Base-by-base conservation (phyloP, 1,284 basidiomycete genomes). In the Leccinum griseonigrum region DNA sequence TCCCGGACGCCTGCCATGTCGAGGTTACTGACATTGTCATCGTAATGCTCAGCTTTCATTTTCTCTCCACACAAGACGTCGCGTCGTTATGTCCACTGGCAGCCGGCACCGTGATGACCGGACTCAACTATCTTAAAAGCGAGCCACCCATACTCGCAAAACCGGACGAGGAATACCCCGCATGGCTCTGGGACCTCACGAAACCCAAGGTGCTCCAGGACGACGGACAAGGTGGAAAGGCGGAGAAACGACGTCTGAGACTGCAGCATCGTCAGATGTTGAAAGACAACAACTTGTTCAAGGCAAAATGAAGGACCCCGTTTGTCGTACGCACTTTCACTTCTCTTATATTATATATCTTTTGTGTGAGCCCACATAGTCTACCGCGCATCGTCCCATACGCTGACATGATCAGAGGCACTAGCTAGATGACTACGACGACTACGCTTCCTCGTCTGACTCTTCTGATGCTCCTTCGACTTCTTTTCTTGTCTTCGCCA, bases 111-210 rank as follows among this genome's bases (percentile, higher is more conserved):
- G 76, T 91, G 2, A 77, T 98, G 40, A 79, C 80, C 9, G 94
- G 94, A 3, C 74, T 95, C 7, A 88, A 90, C 63, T 94, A 94
- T 69, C 80, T 93, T 58, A 97, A 97, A 75, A 89, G 86, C 65
- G 90, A 95, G 71, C 78, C 85, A 0, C 89, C 92, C 40, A 87
- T 97, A 2, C 75, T 95, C 11, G 93, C 95, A 1, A 77, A 85
- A 11, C 80, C 90, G 3, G 95, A 98, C 75, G 86, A 91, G 43
- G 86, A 90, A 69, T 97, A 98, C 75, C 95, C 95, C 1, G 73
- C 84, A 4, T 97, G 95, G 95, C 76, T 98, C 52, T 98, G 95
- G 94, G 87, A 82, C 26, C 73, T 95, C 51, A 77, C 94, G 31
- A 73, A 83, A 64, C 81, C 84, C 5, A 84, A 84, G 70, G 79